Evolutionary conservation across 306 rosid species (phyloP), one percentile per base, ranked within the genome.

Genomic region (Vachellia pachyceras): DNA sequence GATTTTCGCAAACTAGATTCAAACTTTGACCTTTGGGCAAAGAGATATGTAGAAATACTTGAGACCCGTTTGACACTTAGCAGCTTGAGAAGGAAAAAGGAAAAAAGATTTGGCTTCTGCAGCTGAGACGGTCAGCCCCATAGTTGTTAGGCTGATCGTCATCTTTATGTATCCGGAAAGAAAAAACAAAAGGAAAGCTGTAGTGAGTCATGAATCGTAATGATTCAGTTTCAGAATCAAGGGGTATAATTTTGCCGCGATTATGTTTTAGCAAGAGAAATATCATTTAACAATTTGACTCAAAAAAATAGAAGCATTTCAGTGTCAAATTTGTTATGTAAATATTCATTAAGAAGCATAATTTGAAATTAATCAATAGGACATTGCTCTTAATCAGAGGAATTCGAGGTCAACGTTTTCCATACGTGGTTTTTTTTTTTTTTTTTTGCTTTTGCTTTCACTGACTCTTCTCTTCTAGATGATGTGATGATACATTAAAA

Each of bases 401-500:
- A 11, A 37, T 15, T 64, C 15, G 69, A 12, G 7, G 29, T 37
- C 29, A 66, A 37, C 23, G 46, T 3, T 40, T 68, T 40, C 40
- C 8, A 10, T 9, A 14, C 8, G 55, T 4, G 49, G 4, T 9
- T 68, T n/a, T 68, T 13, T 29, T 29, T 29, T 29, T 29, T 29
- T n/a, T 68, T 13, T 29, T 29, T 29, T 29, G 1, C 2, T 29
- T 1, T 1, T 1, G 14, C 36, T 44, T 44, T 20, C 6, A 12
- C 54, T 10, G 39, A 69, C 52, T 41, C 36, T 68, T 68, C 52
- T 41, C 36, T 68, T 68, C 73, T 68, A 68, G 50, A 41, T 20
- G 50, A n/a, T 20, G 61, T 29, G 33, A 29, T 29, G 33, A 55
- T 20, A 55, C 61, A 55, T 55, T 20, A 20, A 55, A 55, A 8